Evolutionary conservation across 2,329 filamentous ascomycete genomes (phyloP).

Genomic region (Ploettnerulaceae sp.): DNA sequence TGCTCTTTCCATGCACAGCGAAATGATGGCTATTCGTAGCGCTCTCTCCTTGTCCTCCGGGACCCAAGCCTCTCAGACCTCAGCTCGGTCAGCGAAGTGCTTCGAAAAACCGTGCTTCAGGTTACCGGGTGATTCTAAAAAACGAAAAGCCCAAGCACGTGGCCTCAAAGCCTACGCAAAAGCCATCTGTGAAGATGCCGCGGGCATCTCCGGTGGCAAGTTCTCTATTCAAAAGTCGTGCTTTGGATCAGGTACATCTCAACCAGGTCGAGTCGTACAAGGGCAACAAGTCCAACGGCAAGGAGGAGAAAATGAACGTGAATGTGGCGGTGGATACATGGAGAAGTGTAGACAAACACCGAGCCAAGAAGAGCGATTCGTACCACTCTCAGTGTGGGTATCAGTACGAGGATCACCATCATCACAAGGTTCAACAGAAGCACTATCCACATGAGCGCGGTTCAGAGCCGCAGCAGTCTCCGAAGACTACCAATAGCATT

Average conservation of each 20-base stretch:
- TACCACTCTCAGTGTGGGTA: conserved; percentile 24
- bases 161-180: conserved; percentile 43
- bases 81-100: conserved; percentile 36
- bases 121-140: conserved; percentile 46
- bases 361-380: conserved; percentile 31
- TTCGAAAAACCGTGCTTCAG: conserved; percentile 46
- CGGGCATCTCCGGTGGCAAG: conserved; percentile 37
- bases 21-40: conserved; percentile 52
- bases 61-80: conserved; percentile 37
- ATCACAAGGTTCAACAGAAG: conserved; percentile 26
- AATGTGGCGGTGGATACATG: conserved; percentile 16
- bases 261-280: conserved; percentile 33
- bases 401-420: conserved; percentile 24
- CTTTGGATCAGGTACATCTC: conserved; percentile 45
- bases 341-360: conserved; percentile 26
- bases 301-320: conserved; percentile 22
- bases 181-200: conserved; percentile 36
- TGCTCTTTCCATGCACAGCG: conserved; percentile 47
- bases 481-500: neutral
- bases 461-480: conserved; percentile 12
- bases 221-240: conserved; percentile 39
- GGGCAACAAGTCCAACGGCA: conserved; percentile 20
- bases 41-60: conserved; percentile 42
- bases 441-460: conserved; percentile 22
- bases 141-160: conserved; percentile 40